phyloP scores from a whole-genome alignment of 2,329 filamentous ascomycete genomes.

The Penicillium frequentans region DNA sequence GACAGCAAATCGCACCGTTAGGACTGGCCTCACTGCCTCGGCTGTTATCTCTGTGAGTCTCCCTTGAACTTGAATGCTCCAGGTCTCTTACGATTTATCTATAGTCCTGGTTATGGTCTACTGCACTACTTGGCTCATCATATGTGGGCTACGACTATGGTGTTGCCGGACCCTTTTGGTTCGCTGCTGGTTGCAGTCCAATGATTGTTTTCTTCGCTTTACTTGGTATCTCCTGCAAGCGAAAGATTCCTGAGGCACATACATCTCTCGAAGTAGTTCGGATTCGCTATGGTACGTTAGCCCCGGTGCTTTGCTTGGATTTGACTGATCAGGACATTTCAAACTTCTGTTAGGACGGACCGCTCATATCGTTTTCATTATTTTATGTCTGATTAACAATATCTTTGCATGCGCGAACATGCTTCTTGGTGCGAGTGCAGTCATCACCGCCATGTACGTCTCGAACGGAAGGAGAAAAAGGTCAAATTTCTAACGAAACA shows the following conservation, averaged over 20 bases:
- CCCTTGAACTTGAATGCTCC: not conserved
- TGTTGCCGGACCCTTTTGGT: slow-evolving; percentile 59
- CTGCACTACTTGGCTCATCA: slow-evolving; percentile 52
- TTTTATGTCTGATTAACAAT: slow-evolving; percentile 55
- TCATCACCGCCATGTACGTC: slow-evolving; percentile 41
- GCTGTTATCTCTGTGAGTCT: slow-evolving; percentile 51
- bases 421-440: slow-evolving; percentile 49
- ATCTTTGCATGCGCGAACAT: slow-evolving; percentile 56
- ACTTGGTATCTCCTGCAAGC: slow-evolving; percentile 53
- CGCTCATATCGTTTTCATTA: slow-evolving; percentile 55
- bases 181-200: slow-evolving; percentile 55
- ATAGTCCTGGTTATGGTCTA: slow-evolving; percentile 56
- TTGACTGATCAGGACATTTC: not conserved
- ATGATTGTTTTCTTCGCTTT: slow-evolving; percentile 59
- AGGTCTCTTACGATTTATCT: not conserved
- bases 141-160: slow-evolving; percentile 57
- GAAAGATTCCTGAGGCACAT: slow-evolving; percentile 55
- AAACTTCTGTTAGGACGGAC: slow-evolving; percentile 23
- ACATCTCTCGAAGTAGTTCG: slow-evolving; percentile 56
- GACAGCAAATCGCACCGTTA: slow-evolving; percentile 54
- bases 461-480: not conserved
- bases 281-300: slow-evolving; percentile 50
- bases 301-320: too few relatives aligned
- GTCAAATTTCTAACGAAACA: slow-evolving; percentile 5
- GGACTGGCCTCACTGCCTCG: slow-evolving; percentile 54